These are phyloP conservation scores for Spergularia azorica DNA, from an alignment of 179 eudicot genomes.

Conservation along the genomic window DNA sequence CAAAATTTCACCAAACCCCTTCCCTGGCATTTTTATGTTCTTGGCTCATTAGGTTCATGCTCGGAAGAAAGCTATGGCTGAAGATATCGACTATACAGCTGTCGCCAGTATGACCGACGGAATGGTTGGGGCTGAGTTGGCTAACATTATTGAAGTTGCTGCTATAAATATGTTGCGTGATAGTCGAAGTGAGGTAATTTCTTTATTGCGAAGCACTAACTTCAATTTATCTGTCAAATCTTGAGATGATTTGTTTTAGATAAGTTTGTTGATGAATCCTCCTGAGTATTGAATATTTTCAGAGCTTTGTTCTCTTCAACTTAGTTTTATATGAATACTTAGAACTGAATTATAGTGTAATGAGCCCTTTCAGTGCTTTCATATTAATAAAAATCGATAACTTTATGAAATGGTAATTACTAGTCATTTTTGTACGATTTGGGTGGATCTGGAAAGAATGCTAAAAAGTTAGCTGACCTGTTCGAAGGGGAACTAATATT, in stretches of 20 bases:
- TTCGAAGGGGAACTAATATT: background rate
- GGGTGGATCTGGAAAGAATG: background rate
- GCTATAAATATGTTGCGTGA: slow-evolving; percentile 88
- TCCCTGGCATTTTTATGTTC: slow-evolving; percentile 16
- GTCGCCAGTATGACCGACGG: slow-evolving; percentile 88
- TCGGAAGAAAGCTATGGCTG: slow-evolving; percentile 87
- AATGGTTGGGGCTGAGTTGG: slow-evolving; percentile 97
- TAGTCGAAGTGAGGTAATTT: slow-evolving; percentile 76
- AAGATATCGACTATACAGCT: slow-evolving; percentile 83
- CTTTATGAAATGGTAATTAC: too few relatives aligned
- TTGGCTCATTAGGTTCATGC: slow-evolving; percentile 75
- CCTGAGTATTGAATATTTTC: background rate
- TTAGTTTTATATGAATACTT: too few relatives aligned
- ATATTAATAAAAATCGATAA: too few relatives aligned
- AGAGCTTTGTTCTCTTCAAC: background rate
- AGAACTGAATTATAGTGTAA: too few relatives aligned
- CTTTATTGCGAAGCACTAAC: slow-evolving; percentile 5
- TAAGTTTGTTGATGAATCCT: background rate
- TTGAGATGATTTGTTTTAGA: background rate
- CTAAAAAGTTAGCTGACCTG: background rate
- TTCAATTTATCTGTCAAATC: background rate
- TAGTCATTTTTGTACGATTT: too few relatives aligned
- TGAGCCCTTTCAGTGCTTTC: too few relatives aligned
- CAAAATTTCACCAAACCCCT: slow-evolving; percentile 1
- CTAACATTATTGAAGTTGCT: slow-evolving; percentile 88